Conservation (phyloP, 805 yeast genomes). For the Sugiyamaella boreocaroliniensis region DNA sequence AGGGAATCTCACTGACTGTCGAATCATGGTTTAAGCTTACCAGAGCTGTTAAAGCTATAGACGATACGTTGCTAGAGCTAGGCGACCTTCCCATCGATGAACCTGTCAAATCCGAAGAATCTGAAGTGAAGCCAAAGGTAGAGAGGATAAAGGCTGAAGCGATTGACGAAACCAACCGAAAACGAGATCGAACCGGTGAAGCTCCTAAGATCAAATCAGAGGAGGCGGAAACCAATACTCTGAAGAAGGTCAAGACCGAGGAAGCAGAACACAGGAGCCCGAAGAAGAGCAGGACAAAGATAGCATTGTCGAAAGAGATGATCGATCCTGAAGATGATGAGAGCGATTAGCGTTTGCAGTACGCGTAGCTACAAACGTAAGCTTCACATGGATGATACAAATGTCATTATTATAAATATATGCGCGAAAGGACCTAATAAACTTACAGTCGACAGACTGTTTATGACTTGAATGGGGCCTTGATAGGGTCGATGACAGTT, state of each 20-base stretch:
- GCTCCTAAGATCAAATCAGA: too few relatives aligned
- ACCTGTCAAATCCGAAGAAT: too few relatives aligned
- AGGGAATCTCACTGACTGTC: conserved; percentile 29
- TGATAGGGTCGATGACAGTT: conserved; percentile 82
- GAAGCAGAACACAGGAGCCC: neutral
- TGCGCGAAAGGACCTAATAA: too few relatives aligned
- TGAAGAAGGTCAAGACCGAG: neutral
- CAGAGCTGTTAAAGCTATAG: conserved; percentile 15
- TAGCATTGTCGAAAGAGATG: neutral
- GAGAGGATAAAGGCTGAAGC: too few relatives aligned
- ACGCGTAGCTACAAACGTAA: too few relatives aligned
- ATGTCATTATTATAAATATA: neutral
- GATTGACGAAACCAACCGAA: too few relatives aligned
- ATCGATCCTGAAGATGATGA: neutral
- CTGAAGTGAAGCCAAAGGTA: too few relatives aligned
- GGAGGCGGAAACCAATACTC: neutral
- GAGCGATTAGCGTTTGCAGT: neutral
- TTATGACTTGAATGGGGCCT: conserved; percentile 59
- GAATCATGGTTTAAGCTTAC: conserved; percentile 23
- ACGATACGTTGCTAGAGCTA: conserved; percentile 19
- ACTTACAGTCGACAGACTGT: neutral
- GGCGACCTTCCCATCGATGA: neutral
- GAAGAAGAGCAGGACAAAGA: neutral
- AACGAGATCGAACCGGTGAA: too few relatives aligned
- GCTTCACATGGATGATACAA: neutral